These are phyloP conservation scores for Scytalidium sp. DNA, from an alignment of 2,329 filamentous ascomycete genomes.

Conservation along the genomic window DNA sequence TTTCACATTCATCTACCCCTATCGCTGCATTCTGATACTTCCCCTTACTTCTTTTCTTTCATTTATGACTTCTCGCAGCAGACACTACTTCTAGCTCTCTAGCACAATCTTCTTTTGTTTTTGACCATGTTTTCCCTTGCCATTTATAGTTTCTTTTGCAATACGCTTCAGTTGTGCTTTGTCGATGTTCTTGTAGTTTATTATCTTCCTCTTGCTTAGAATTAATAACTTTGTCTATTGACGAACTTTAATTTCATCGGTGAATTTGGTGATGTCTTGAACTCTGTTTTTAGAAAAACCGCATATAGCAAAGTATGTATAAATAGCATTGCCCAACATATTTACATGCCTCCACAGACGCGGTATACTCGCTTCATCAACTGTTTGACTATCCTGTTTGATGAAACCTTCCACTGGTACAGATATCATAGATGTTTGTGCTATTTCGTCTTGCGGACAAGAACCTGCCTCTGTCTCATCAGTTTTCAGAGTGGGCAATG, in stretches of 20 bases:
- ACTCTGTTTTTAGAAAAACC: constrained; percentile 26
- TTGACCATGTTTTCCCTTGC: constrained; percentile 10
- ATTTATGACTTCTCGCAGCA: too few relatives aligned
- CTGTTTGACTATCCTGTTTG: constrained; percentile 16
- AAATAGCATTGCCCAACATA: constrained; percentile 21
- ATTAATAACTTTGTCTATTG: constrained; percentile 11
- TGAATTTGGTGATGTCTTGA: constrained; percentile 19
- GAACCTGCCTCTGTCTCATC: constrained; percentile 6
- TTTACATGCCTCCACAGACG: constrained; percentile 20
- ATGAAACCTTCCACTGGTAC: constrained; percentile 18
- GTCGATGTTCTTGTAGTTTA: constrained; percentile 29
- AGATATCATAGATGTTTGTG: constrained; percentile 13
- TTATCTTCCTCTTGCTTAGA: constrained; percentile 17
- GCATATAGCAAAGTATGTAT: constrained; percentile 20
- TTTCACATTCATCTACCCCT: too few relatives aligned
- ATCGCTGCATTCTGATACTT: too few relatives aligned
- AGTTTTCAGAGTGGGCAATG: constrained; percentile 3
- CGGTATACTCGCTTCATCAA: constrained; percentile 14
- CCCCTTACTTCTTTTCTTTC: too few relatives aligned
- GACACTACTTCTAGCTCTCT: too few relatives aligned
- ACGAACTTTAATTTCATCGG: constrained; percentile 15
- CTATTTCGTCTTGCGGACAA: constrained; percentile 9
- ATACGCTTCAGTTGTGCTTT: constrained; percentile 13
- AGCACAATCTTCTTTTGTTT: constrained; percentile 8
- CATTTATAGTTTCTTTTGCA: constrained; percentile 12